Evolutionary conservation across 1,139 yeast species (phyloP).

Genomic region (Candida albicans): DNA sequence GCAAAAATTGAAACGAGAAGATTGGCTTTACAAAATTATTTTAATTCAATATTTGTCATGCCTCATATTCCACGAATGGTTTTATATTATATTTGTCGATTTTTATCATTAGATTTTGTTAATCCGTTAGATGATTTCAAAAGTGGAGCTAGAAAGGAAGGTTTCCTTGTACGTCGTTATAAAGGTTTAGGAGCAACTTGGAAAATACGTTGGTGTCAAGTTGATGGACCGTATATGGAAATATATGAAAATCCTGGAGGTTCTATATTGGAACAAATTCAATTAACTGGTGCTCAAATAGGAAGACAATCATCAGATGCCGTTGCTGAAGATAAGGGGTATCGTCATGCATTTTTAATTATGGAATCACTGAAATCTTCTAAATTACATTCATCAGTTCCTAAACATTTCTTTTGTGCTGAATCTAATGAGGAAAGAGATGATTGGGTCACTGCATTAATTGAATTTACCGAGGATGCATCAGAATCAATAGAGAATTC

Average conservation of each 20-base stretch:
- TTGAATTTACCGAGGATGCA: slow-evolving; percentile 37
- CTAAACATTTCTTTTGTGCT: slow-evolving; percentile 76
- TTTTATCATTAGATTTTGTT: slow-evolving; percentile 67
- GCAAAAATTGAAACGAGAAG: slow-evolving; percentile 64
- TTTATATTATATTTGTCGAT: slow-evolving; percentile 57
- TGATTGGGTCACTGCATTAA: slow-evolving; percentile 66
- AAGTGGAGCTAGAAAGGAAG: slow-evolving; percentile 63
- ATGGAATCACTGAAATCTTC: slow-evolving; percentile 61
- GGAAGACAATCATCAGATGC: slow-evolving; percentile 62
- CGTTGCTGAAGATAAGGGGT: slow-evolving; percentile 69
- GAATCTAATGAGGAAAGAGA: slow-evolving; percentile 82
- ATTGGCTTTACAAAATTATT: slow-evolving; percentile 57
- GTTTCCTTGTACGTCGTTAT: slow-evolving; percentile 62
- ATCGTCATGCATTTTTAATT: slow-evolving; percentile 73
- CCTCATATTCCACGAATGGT: slow-evolving; percentile 62
- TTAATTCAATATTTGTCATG: slow-evolving; percentile 56
- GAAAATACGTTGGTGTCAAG: slow-evolving; percentile 74
- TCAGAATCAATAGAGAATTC: slow-evolving; percentile 13
- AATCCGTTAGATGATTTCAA: slow-evolving; percentile 61
- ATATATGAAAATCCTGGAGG: slow-evolving; percentile 65
- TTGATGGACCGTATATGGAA: slow-evolving; percentile 64
- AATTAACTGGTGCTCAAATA: slow-evolving; percentile 58
- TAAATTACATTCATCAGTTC: slow-evolving; percentile 50
- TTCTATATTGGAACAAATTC: slow-evolving; percentile 54
- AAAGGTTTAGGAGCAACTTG: slow-evolving; percentile 60